Conservation (phyloP, 139 green algal genomes). For the Coelastrella sp. region DNA sequence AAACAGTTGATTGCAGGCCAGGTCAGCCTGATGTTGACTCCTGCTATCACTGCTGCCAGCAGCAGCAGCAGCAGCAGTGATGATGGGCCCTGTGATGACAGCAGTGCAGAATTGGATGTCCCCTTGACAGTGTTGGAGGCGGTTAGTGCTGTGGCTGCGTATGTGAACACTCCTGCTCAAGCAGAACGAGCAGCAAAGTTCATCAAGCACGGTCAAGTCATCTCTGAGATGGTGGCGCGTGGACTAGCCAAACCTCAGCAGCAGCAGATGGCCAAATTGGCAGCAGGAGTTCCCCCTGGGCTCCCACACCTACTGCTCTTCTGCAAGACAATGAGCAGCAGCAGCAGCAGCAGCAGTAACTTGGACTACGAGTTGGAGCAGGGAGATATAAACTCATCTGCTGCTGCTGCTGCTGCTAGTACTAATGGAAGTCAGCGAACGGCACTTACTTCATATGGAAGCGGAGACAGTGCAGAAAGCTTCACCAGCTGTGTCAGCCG, state of each 20-base stretch:
- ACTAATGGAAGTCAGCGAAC: neutral
- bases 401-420: neutral
- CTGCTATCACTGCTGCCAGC: slow-evolving; percentile 26
- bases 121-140: neutral
- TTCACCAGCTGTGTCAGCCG: neutral
- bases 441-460: slow-evolving; percentile 9
- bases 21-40: neutral
- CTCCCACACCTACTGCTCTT: slow-evolving; percentile 38
- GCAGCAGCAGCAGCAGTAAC: slow-evolving; percentile 11
- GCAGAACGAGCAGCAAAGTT: slow-evolving; percentile 32
- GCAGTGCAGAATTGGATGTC: neutral
- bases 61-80: neutral
- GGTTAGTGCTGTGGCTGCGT: slow-evolving; percentile 1
- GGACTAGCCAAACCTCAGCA: neutral
- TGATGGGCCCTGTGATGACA: neutral
- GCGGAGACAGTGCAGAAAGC: neutral
- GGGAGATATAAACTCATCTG: neutral
- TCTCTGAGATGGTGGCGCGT: slow-evolving; percentile 8
- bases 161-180: neutral
- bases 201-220: neutral
- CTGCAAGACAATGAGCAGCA: neutral
- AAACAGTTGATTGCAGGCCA: slow-evolving; percentile 24
- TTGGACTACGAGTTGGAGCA: neutral
- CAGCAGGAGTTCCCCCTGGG: neutral
- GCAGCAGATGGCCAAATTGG: slow-evolving; percentile 10